Percentiles rank a stretch among this genome's conserved stretches.
These are phyloP conservation scores for Lactarius psammicola DNA, from an alignment of 768 basidiomycete genomes.

Conservation along the genomic window DNA sequence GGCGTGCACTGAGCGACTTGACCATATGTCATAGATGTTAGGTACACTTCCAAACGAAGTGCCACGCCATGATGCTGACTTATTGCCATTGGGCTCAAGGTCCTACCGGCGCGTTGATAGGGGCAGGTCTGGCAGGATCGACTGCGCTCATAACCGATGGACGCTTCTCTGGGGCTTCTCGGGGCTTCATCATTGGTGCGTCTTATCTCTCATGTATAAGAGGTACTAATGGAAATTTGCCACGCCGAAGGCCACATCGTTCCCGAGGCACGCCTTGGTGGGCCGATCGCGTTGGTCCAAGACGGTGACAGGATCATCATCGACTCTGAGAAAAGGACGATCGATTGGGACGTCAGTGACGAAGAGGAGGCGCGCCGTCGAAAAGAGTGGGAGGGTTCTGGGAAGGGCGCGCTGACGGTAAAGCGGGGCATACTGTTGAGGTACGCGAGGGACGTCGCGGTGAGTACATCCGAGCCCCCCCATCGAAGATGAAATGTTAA, in stretches of 20 bases:
- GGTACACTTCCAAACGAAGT: constrained; percentile 33
- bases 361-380: constrained; percentile 60
- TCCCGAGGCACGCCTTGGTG: constrained; percentile 71
- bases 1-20: constrained; percentile 5
- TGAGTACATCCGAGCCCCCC: constrained; percentile 42
- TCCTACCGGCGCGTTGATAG: constrained; percentile 81
- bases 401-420: constrained; percentile 61
- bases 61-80: not conserved
- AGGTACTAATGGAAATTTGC: not conserved
- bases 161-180: constrained; percentile 81
- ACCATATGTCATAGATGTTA: constrained; percentile 40
- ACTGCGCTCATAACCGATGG: constrained; percentile 88
- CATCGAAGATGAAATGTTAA: constrained; percentile 11
- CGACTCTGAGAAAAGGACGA: constrained; percentile 60
- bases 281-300: constrained; percentile 82
- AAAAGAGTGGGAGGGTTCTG: constrained; percentile 67
- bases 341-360: constrained; percentile 72
- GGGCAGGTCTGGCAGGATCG: constrained; percentile 74
- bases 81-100: constrained; percentile 38
- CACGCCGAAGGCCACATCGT: constrained; percentile 52
- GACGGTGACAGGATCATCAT: constrained; percentile 81
- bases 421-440: constrained; percentile 72
- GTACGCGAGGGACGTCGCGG: constrained; percentile 85
- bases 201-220: not conserved
- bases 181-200: constrained; percentile 60